Evolutionary conservation across 2,329 filamentous ascomycete genomes (phyloP).

Genomic region (Chrysoporthe austroafricana): DNA sequence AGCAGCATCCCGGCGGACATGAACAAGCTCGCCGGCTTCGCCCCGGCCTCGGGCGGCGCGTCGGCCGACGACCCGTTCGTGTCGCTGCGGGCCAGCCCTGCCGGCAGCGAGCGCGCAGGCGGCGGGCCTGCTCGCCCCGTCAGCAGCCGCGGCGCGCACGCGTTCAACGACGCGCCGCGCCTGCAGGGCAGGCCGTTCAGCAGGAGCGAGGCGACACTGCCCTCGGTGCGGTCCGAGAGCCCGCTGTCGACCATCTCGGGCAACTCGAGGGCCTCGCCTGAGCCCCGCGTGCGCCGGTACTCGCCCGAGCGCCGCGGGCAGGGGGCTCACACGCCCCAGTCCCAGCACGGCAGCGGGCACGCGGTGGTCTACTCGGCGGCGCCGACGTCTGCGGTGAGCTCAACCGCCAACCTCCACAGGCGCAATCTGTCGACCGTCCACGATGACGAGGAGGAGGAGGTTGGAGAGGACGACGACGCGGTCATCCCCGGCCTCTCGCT

Average conservation of each 20-base stretch:
- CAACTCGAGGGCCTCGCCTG: slow-evolving; percentile 21
- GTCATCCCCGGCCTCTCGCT: not conserved
- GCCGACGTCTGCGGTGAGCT: slow-evolving; percentile 4
- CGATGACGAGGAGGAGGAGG: slow-evolving; percentile 1
- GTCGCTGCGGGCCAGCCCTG: slow-evolving; percentile 3
- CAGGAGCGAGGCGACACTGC: slow-evolving; percentile 13
- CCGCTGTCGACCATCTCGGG: slow-evolving; percentile 24
- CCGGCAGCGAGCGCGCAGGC: slow-evolving; percentile 1
- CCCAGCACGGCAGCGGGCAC: not conserved
- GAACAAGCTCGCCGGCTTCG: slow-evolving; percentile 19
- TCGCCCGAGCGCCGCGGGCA: not conserved
- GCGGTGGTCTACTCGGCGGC: not conserved
- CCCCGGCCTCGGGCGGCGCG: not conserved
- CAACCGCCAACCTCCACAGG: slow-evolving; percentile 18
- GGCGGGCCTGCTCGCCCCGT: not conserved
- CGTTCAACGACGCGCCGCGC: slow-evolving; percentile 7
- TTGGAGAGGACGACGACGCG: not conserved
- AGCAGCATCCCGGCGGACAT: slow-evolving; percentile 20
- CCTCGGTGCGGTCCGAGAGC: slow-evolving; percentile 16
- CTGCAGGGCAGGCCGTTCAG: not conserved
- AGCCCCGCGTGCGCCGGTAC: slow-evolving; percentile 1
- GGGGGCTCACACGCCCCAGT: not conserved
- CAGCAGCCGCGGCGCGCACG: not conserved
- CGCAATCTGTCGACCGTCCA: slow-evolving; percentile 30
- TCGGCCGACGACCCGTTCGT: slow-evolving; percentile 17